Evolutionary conservation across 2,329 filamentous ascomycete species (phyloP).

Genomic region (Calonectria crousiana): DNA sequence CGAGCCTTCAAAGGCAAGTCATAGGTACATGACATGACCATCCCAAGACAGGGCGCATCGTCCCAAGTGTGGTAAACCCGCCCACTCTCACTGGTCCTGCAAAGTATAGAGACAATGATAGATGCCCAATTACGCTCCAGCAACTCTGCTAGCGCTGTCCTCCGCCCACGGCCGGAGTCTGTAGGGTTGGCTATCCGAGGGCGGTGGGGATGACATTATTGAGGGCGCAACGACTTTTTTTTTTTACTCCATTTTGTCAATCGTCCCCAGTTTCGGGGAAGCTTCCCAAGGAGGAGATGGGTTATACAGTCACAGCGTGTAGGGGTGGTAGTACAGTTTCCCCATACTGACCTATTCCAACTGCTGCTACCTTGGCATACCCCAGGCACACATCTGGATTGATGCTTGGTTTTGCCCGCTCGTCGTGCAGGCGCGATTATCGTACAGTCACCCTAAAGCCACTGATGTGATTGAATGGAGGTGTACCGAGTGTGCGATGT

Average conservation of each 20-base stretch:
- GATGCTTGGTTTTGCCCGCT: background rate
- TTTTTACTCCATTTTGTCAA: background rate
- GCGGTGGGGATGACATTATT: background rate
- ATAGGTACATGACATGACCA: conserved; percentile 13
- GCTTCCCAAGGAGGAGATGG: conserved; percentile 5
- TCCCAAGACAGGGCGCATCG: background rate
- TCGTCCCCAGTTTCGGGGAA: conserved; percentile 12
- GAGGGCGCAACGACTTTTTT: background rate
- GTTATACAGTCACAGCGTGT: background rate
- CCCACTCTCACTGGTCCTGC: conserved; percentile 17
- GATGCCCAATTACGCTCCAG: conserved; percentile 10
- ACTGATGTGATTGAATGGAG: conserved; percentile 11
- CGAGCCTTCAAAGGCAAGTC: conserved; percentile 11
- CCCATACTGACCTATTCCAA: background rate
- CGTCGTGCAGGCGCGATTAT: conserved; percentile 2
- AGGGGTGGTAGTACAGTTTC: background rate
- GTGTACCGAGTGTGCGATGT: conserved; percentile 11
- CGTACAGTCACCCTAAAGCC: conserved; percentile 1
- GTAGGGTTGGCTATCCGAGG: conserved; percentile 2
- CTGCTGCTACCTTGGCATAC: background rate
- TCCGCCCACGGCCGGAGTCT: conserved; percentile 16
- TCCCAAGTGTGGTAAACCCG: background rate
- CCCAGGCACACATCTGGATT: background rate
- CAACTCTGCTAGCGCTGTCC: conserved; percentile 5
- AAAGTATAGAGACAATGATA: background rate